Conservation (phyloP, 2,329 filamentous ascomycete species). For the Sarocladiaceae sp. region DNA sequence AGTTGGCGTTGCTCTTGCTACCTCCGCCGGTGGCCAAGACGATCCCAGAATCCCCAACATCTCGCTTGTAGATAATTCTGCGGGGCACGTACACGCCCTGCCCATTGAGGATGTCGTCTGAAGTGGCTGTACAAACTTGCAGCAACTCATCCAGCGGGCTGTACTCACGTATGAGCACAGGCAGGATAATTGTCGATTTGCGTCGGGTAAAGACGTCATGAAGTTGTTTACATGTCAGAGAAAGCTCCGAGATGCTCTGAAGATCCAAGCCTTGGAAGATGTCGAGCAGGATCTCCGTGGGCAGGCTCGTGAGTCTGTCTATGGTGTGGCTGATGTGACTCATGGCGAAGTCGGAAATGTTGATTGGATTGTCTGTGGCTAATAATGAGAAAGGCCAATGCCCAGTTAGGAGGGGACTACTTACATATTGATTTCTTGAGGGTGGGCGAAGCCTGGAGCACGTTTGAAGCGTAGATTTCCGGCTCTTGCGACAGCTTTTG, state of each 20-base stretch:
- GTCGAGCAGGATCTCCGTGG: conserved; percentile 44
- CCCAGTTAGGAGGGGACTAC: no score
- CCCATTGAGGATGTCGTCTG: conserved; percentile 27
- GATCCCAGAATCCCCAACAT: conserved; percentile 25
- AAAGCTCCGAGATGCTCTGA: conserved; percentile 34
- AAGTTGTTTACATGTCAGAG: conserved; percentile 31
- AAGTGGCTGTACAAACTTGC: conserved; percentile 39
- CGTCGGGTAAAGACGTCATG: conserved; percentile 35
- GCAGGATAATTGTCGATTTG: conserved; percentile 37
- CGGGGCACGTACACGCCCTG: conserved; percentile 34
- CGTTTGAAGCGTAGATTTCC: no score
- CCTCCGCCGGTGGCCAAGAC: conserved; percentile 15
- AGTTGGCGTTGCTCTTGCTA: conserved; percentile 12
- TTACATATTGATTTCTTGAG: no score
- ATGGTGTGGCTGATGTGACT: conserved; percentile 8
- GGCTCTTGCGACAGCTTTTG: no score
- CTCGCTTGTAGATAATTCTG: conserved; percentile 33
- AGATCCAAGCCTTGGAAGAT: conserved; percentile 43
- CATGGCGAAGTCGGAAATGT: conserved; percentile 1
- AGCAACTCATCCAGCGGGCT: conserved; percentile 42
- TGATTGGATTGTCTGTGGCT: no score
- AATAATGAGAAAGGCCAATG: no score
- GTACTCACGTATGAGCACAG: conserved; percentile 37
- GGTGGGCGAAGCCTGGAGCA: no score
- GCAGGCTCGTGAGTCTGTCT: conserved; percentile 26